Evolutionary conservation across 2,329 filamentous ascomycete genomes (phyloP).

Genomic region (Penicillium griseofulvum): DNA sequence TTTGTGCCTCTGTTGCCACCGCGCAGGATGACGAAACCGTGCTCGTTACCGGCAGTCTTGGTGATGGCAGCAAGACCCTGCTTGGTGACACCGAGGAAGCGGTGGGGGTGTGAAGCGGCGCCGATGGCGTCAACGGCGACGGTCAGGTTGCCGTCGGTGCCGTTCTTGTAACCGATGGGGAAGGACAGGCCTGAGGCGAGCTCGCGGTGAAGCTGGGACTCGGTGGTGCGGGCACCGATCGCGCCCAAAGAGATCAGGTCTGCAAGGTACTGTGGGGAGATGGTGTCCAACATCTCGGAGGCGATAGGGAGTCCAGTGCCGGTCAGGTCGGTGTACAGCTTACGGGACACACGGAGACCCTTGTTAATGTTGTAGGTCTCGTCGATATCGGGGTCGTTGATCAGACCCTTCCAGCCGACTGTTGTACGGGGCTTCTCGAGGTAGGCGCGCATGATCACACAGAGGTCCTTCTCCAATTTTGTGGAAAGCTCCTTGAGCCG

Average conservation of each 20-base stretch:
- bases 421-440: constrained; percentile 98
- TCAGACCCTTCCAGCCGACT: constrained; percentile 97
- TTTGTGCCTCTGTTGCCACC: constrained; percentile 92
- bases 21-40: constrained; percentile 94
- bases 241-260: constrained; percentile 94
- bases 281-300: constrained; percentile 97
- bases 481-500: constrained; percentile 74
- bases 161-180: constrained; percentile 99
- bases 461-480: constrained; percentile 77
- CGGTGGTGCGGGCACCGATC: constrained; percentile 92
- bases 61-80: constrained; percentile 94
- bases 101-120: constrained; percentile 64
- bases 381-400: constrained; percentile 98
- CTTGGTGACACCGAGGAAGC: constrained; percentile 99
- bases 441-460: constrained; percentile 97
- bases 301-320: constrained; percentile 87
- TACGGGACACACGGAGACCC: constrained; percentile 84
- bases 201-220: constrained; percentile 94
- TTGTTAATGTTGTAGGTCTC: constrained; percentile 99
- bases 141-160: constrained; percentile 85
- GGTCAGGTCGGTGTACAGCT: constrained; percentile 91
- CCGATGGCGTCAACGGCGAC: constrained; percentile 97
- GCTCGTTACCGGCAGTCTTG: constrained; percentile 87
- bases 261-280: constrained; percentile 95
- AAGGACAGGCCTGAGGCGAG: constrained; percentile 92